These are phyloP conservation scores for Cladophialophora bantiana DNA, from an alignment of 2,329 filamentous ascomycete genomes.

Conservation along the genomic window DNA sequence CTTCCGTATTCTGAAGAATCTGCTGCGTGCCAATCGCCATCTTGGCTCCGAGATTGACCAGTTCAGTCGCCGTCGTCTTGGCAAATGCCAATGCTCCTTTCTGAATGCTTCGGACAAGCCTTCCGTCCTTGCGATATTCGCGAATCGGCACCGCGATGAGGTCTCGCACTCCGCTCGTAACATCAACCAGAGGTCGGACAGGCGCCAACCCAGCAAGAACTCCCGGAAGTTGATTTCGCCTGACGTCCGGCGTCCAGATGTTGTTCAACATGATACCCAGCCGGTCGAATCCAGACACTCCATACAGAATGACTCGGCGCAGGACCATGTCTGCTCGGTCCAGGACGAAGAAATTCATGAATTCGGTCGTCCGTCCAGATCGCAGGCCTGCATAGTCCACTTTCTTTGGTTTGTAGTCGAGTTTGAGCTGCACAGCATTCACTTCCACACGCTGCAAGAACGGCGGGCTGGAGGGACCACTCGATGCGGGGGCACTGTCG, in stretches of 20 bases:
- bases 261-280: conserved; percentile 90
- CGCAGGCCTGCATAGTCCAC: conserved; percentile 92
- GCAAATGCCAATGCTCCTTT: conserved; percentile 91
- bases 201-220: conserved; percentile 89
- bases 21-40: conserved; percentile 93
- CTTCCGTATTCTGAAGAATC: conserved; percentile 88
- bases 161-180: conserved; percentile 84
- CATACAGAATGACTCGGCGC: conserved; percentile 89
- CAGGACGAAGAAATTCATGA: conserved; percentile 97
- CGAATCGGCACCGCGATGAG: conserved; percentile 87
- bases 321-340: conserved; percentile 87
- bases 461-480: conserved; percentile 73
- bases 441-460: conserved; percentile 92
- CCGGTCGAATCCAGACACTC: conserved; percentile 86
- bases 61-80: conserved; percentile 88
- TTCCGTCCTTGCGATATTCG: conserved; percentile 93
- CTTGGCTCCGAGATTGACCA: conserved; percentile 94
- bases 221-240: conserved; percentile 83
- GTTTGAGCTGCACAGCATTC: conserved; percentile 79
- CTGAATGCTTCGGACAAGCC: conserved; percentile 86
- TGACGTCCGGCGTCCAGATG: conserved; percentile 95
- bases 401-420: conserved; percentile 98
- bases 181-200: conserved; percentile 88
- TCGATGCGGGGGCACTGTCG: conserved; percentile 61
- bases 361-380: conserved; percentile 93